phyloP scores from a whole-genome alignment of 371 early-diverging fungal species.

The Phascolomyces articulosus region DNA sequence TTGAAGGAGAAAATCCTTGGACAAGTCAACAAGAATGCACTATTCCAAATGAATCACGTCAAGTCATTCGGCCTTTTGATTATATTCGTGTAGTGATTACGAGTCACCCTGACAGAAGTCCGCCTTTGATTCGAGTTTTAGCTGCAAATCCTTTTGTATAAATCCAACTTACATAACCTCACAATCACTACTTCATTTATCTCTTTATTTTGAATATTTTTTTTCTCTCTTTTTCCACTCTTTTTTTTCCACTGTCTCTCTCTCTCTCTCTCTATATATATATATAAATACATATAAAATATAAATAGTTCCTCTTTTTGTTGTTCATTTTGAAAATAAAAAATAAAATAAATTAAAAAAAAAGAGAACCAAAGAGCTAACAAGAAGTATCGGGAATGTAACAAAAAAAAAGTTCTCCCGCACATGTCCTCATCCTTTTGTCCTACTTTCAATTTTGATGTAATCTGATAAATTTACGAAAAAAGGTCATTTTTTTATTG shows the following conservation, averaged over 20 bases:
- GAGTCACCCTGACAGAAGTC: constrained; percentile 62
- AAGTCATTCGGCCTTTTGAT: constrained; percentile 66
- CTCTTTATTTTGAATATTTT: no score
- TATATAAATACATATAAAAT: no score
- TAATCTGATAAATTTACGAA: neutral
- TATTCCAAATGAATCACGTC: constrained; percentile 43
- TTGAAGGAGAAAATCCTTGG: constrained; percentile 39
- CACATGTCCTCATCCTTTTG: neutral
- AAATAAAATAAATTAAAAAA: no score
- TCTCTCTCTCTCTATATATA: no score
- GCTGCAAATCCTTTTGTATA: constrained; percentile 65
- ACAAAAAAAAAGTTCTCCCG: neutral
- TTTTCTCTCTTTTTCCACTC: no score
- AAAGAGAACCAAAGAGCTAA: no score
- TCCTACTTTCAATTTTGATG: neutral
- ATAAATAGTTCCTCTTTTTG: no score
- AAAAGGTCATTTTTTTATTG: no score
- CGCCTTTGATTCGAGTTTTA: constrained; percentile 69
- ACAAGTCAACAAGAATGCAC: constrained; percentile 39
- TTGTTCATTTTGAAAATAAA: no score
- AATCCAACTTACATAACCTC: neutral
- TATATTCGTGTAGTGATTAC: constrained; percentile 65
- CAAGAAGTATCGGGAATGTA: no score
- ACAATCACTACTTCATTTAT: neutral
- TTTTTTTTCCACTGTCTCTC: no score